These are phyloP conservation scores for Elsinoe ampelina DNA, from an alignment of 2,329 filamentous ascomycete genomes.

Conservation along the genomic window DNA sequence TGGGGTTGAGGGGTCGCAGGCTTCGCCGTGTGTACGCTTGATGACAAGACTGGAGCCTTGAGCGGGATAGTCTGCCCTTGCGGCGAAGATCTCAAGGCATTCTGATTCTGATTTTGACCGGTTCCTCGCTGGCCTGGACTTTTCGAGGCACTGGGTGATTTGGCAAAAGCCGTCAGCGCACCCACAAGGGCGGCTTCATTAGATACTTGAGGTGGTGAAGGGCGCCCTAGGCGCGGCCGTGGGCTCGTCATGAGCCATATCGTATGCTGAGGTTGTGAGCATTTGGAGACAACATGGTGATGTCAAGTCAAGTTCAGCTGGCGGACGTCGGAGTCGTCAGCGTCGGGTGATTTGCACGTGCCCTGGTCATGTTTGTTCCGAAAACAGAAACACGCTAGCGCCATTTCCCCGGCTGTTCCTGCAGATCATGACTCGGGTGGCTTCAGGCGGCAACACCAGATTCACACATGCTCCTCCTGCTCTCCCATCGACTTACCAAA, in stretches of 20 bases:
- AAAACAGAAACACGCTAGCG: background rate
- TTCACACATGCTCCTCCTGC: background rate
- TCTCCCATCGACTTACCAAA: background rate
- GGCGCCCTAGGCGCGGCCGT: conserved; percentile 12
- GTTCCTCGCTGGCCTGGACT: background rate
- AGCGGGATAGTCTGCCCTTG: background rate
- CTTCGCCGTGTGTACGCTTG: background rate
- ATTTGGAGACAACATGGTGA: background rate
- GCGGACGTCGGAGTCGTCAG: background rate
- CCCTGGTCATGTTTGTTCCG: background rate
- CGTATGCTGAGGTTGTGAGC: background rate
- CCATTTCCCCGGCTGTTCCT: background rate
- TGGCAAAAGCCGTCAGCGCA: conserved; percentile 11
- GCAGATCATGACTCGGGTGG: conserved; percentile 9
- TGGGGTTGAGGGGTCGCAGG: background rate
- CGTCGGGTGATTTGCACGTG: background rate
- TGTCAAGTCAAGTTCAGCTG: background rate
- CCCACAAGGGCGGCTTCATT: conserved; percentile 10
- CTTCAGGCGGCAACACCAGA: background rate
- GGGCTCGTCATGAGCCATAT: conserved; percentile 14
- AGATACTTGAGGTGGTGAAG: conserved; percentile 3
- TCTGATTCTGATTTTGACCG: background rate
- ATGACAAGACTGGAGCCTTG: background rate
- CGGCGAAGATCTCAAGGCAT: background rate
- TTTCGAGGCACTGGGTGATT: background rate